Conservation (phyloP, 768 basidiomycete species). For the Trametes meyenii region DNA sequence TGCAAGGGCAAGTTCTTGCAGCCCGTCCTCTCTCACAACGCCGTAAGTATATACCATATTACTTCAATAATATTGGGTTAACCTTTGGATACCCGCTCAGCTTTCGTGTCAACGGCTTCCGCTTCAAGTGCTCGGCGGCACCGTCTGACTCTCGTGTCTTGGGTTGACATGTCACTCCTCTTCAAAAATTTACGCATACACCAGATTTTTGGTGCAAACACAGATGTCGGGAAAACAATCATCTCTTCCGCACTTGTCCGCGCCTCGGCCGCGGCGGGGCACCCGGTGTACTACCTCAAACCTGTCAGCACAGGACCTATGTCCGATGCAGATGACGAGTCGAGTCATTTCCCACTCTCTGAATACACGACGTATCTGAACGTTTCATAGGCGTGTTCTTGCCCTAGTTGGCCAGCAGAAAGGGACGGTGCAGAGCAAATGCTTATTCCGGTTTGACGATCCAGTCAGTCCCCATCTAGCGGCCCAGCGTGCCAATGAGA, state of each 20-base stretch:
- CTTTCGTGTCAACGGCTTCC: no score
- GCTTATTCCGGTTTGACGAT: conserved; percentile 82
- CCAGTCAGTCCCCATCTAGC: conserved; percentile 96
- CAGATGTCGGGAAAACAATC: conserved; percentile 94
- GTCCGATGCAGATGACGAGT: conserved; percentile 86
- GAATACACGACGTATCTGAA: not conserved
- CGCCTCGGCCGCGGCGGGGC: conserved; percentile 62
- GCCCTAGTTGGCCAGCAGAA: conserved; percentile 48
- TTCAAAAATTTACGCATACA: conserved; percentile 85
- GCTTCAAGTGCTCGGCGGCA: no score
- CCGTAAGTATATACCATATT: no score
- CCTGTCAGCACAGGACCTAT: conserved; percentile 88
- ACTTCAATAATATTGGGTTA: no score
- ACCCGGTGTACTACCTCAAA: conserved; percentile 73
- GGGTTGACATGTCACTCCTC: conserved; percentile 67
- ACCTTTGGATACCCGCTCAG: no score
- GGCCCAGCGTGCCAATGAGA: conserved; percentile 50
- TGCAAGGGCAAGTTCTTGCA: no score
- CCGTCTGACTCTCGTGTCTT: no score
- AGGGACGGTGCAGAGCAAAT: conserved; percentile 57
- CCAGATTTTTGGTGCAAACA: conserved; percentile 95
- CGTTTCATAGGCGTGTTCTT: conserved; percentile 60
- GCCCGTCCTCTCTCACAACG: no score
- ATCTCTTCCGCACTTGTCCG: conserved; percentile 83
- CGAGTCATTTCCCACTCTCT: conserved; percentile 26